Evolutionary conservation across 768 basidiomycete genomes (phyloP).

Genomic region (Lactarius hatsudake): DNA sequence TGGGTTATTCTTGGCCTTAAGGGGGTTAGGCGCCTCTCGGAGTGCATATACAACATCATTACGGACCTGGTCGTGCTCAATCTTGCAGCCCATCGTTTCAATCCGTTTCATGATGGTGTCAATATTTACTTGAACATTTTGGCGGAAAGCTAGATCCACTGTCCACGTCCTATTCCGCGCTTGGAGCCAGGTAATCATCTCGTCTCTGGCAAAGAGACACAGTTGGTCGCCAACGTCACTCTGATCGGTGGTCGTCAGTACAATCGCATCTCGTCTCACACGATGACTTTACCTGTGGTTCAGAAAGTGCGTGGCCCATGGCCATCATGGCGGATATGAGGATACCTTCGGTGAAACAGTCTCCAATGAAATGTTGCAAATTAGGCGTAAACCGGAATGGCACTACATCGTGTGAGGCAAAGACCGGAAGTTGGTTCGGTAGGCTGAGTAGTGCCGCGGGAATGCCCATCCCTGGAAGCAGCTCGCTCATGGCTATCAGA

Average conservation of each 20-base stretch:
- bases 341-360: conserved; percentile 85
- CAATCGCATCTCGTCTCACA: conserved; percentile 2
- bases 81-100: conserved; percentile 81
- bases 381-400: conserved; percentile 98
- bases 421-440: conserved; percentile 51
- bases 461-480: conserved; percentile 66
- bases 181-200: conserved; percentile 76
- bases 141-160: conserved; percentile 57
- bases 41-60: conserved; percentile 12
- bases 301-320: conserved; percentile 84
- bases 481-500: conserved; percentile 87
- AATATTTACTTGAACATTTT: conserved; percentile 52
- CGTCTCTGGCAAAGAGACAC: conserved; percentile 89
- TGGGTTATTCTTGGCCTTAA: conserved; percentile 34
- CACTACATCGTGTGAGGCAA: conserved; percentile 80
- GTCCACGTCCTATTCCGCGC: conserved; percentile 54
- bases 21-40: neutral
- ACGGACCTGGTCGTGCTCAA: conserved; percentile 76
- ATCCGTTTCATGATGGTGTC: conserved; percentile 77
- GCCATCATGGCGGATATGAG: conserved; percentile 86
- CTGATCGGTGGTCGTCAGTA: conserved; percentile 39
- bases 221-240: conserved; percentile 92
- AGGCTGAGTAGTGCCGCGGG: conserved; percentile 28
- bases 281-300: conserved; percentile 66
- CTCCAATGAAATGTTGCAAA: conserved; percentile 89